Evolutionary conservation across 257 asterid species (phyloP).

Genomic region (Anisodus tanguticus): DNA sequence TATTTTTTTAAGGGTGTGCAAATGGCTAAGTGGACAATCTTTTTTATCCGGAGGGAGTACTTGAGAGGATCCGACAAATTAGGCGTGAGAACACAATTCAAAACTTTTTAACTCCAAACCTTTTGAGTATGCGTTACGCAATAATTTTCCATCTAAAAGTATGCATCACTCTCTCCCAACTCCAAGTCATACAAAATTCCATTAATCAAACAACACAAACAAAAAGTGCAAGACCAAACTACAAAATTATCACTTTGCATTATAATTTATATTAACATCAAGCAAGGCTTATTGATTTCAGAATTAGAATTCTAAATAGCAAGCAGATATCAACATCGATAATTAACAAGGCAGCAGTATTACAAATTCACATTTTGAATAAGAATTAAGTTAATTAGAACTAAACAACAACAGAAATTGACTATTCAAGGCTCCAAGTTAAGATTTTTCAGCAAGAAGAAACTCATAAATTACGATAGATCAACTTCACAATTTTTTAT

Average conservation of each 20-base stretch:
- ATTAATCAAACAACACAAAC: background rate
- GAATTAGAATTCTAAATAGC: background rate
- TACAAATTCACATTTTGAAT: too few species aligned
- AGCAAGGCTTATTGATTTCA: background rate
- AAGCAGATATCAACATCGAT: background rate
- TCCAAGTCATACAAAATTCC: background rate
- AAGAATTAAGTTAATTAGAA: background rate
- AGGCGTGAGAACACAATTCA: background rate
- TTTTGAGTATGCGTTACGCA: background rate
- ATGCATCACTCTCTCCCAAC: background rate
- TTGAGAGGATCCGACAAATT: background rate
- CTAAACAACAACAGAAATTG: background rate
- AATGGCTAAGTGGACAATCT: too few species aligned
- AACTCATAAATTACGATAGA: too few species aligned
- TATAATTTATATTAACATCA: too few species aligned
- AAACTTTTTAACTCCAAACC: background rate
- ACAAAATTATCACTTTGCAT: conserved; percentile 1
- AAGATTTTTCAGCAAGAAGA: background rate
- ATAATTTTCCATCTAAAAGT: background rate
- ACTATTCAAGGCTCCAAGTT: background rate
- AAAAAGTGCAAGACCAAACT: background rate
- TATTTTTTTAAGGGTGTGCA: too few species aligned
- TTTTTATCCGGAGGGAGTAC: too few species aligned
- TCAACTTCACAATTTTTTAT: too few species aligned
- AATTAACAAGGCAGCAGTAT: too few species aligned